phyloP scores from a whole-genome alignment of 768 basidiomycete genomes.

The Leccinum disarticulatum region DNA sequence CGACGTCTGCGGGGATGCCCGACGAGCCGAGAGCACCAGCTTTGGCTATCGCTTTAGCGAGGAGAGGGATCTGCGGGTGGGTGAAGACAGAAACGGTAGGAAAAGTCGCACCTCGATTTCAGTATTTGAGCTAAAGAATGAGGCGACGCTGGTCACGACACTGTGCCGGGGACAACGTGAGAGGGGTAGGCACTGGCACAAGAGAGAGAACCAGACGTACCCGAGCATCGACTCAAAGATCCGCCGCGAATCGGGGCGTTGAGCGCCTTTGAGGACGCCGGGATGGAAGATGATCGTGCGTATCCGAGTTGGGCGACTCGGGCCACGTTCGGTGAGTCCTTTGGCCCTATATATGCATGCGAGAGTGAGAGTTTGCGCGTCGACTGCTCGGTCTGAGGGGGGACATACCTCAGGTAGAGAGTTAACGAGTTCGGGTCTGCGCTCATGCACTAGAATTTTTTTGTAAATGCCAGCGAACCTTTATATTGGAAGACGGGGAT shows the following conservation, averaged over 20 bases:
- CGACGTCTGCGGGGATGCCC: conserved; percentile 43
- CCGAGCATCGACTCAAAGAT: conserved; percentile 40
- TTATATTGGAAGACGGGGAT: too few relatives aligned
- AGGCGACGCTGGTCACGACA: conserved; percentile 36
- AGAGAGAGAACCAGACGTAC: conserved; percentile 34
- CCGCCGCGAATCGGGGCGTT: conserved; percentile 40
- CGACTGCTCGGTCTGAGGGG: too few relatives aligned
- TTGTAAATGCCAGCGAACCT: too few relatives aligned
- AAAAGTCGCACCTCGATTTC: conserved; percentile 45
- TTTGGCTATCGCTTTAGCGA: conserved; percentile 53
- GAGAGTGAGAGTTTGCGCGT: not conserved
- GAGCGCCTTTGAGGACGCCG: conserved; percentile 45
- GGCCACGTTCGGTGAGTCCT: conserved; percentile 67
- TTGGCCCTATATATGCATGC: conserved; percentile 52
- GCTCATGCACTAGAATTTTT: too few relatives aligned
- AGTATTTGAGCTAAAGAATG: conserved; percentile 36
- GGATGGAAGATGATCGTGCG: conserved; percentile 67
- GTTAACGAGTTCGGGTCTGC: too few relatives aligned
- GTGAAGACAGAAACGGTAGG: too few relatives aligned
- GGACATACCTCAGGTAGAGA: too few relatives aligned
- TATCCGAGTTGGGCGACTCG: conserved; percentile 73
- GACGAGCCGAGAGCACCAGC: conserved; percentile 58
- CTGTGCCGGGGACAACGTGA: conserved; percentile 23
- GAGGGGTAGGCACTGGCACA: too few relatives aligned
- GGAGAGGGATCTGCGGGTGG: conserved; percentile 44